Evolutionary conservation across 2,329 filamentous ascomycete genomes (phyloP), one percentile per base, ranked within the genome.

Genomic region (Alternaria postmessia): DNA sequence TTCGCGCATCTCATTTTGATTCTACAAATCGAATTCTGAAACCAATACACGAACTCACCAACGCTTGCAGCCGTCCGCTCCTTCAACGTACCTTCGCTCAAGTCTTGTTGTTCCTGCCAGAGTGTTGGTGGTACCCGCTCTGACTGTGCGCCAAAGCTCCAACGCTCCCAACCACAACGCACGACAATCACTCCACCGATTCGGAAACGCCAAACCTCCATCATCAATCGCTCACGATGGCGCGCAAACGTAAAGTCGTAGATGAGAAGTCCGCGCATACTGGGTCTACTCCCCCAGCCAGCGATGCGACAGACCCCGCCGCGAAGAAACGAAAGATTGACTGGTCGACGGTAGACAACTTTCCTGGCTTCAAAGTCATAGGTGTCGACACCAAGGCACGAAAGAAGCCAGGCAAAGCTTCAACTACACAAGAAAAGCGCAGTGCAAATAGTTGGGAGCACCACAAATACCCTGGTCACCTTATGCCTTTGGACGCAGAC

Each of bases 321-420:
- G 16, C 34, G 3, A 59, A 53, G 26, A 68, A 67, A 51, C 62
- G 51, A 57, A 62, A 47, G 14, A 43, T 68, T 24, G 58, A 71
- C 34, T 69, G 67, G 66, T 53, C 57, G 9, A 54, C 60, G 11
- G 52, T 63, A 12, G 67, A 66, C 12, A 39, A 61, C 4, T 68
- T 69, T 20, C 22, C 52, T 4, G 67, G 68, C 48, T 71, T 71
- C 55, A 57, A 43, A 9, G 18, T 71, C n/a, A 57, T 32, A 16
- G 16, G 54, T 3, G 51, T 58, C 9, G 54, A 46, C n/a, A n/a
- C 42, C 43, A 64, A 44, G 11, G 43, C 51, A 14, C 49, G 34
- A 2, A 61, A 54, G 41, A 58, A 64, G 32, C 5, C 54, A 7
- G 12, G 1, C 20, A 43, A 47, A 38, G 11, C 30, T 14, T 36